Conservation (phyloP, 2,329 filamentous ascomycete species). For the Rosellinia necatrix region DNA sequence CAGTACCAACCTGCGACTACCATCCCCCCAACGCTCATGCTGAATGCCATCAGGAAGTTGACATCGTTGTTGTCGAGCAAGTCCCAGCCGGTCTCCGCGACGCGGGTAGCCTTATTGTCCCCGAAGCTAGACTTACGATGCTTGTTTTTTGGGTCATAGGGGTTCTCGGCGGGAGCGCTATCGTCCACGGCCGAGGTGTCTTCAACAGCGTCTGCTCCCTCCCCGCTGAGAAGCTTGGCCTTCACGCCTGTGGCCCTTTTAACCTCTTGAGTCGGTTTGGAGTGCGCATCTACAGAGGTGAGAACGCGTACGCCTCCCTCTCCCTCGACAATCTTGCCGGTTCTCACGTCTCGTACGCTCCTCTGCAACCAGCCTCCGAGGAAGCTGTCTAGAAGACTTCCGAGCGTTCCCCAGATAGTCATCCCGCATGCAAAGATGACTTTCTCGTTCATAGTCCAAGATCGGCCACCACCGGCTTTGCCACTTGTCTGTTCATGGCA, state of each 20-base stretch:
- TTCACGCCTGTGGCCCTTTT: constrained; percentile 47
- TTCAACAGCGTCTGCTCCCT: constrained; percentile 51
- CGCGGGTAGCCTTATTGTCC: constrained; percentile 62
- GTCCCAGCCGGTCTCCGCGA: constrained; percentile 70
- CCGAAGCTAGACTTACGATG: constrained; percentile 58
- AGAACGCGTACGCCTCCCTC: constrained; percentile 69
- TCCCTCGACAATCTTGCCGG: constrained; percentile 88
- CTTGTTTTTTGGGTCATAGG: constrained; percentile 56
- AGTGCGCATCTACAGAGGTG: constrained; percentile 45
- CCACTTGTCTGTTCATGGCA: constrained; percentile 54
- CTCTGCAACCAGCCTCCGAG: constrained; percentile 84
- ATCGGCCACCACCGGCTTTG: constrained; percentile 48
- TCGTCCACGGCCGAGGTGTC: constrained; percentile 43
- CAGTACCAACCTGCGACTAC: constrained; percentile 64
- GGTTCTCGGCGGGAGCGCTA: constrained; percentile 44
- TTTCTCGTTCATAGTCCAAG: constrained; percentile 55
- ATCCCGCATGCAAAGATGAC: constrained; percentile 59
- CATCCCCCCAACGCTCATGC: constrained; percentile 82
- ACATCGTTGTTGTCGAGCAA: constrained; percentile 94
- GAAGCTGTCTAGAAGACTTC: constrained; percentile 85
- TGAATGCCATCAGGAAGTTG: constrained; percentile 86
- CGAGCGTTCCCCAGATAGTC: constrained; percentile 74
- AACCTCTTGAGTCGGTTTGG: constrained; percentile 34
- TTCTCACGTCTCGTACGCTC: constrained; percentile 81
- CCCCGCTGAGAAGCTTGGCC: constrained; percentile 48